These are phyloP conservation scores for Yamadazyma jaroonii DNA, from an alignment of 1,139 yeast species.

Conservation along the genomic window DNA sequence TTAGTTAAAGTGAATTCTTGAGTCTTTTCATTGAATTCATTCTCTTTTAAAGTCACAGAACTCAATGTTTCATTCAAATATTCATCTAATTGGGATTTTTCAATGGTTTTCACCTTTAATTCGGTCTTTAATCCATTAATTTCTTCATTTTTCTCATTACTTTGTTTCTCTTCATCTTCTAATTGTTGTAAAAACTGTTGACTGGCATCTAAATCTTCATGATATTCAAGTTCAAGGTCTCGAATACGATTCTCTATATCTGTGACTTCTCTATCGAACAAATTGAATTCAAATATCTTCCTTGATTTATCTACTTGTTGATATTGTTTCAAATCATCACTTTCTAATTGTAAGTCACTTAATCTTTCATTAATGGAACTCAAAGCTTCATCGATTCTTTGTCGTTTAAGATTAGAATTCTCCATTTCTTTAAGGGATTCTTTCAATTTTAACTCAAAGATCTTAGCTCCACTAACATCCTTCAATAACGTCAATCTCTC, in stretches of 20 bases:
- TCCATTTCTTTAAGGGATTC: constrained; percentile 82
- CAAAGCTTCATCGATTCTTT: constrained; percentile 74
- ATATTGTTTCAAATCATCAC: constrained; percentile 66
- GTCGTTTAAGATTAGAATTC: constrained; percentile 65
- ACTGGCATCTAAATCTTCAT: constrained; percentile 45
- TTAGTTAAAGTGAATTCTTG: constrained; percentile 15
- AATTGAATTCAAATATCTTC: constrained; percentile 70
- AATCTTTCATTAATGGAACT: constrained; percentile 68
- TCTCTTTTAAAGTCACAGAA: constrained; percentile 40
- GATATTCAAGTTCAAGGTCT: constrained; percentile 58
- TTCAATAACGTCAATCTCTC: constrained; percentile 78
- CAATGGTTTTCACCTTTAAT: constrained; percentile 44
- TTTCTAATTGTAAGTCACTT: constrained; percentile 77
- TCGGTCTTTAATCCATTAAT: constrained; percentile 39
- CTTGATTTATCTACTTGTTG: constrained; percentile 67
- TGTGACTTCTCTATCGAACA: constrained; percentile 72
- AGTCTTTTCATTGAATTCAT: constrained; percentile 30
- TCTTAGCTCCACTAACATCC: constrained; percentile 94
- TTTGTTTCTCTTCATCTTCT: constrained; percentile 44
- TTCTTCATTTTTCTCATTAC: constrained; percentile 47
- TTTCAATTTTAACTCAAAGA: constrained; percentile 76
- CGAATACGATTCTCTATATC: constrained; percentile 63
- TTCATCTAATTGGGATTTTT: constrained; percentile 50
- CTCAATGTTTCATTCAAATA: constrained; percentile 46
- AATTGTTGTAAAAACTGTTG: constrained; percentile 43